Evolutionary conservation across 768 basidiomycete species (phyloP).

Genomic region (Daedalea quercina): DNA sequence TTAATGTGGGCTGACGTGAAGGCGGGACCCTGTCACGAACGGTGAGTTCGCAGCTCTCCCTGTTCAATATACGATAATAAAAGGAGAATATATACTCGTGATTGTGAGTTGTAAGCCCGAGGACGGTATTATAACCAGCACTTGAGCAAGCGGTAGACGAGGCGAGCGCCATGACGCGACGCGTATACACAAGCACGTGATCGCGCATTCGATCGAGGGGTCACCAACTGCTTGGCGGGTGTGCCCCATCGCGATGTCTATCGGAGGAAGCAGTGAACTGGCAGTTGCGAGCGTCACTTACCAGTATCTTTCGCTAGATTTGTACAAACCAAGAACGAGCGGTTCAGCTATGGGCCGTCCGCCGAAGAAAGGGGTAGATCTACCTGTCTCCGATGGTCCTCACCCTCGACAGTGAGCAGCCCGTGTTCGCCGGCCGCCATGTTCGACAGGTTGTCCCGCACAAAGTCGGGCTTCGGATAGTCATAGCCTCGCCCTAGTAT

Average conservation of each 20-base stretch:
- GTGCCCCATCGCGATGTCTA: conserved; percentile 3
- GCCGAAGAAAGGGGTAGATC: conserved; percentile 8
- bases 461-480: conserved; percentile 58
- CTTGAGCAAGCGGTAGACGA: too few relatives aligned
- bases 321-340: neutral
- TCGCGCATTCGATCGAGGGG: neutral
- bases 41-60: neutral
- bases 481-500: conserved; percentile 51
- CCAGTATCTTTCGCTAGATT: conserved; percentile 42
- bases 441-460: conserved; percentile 41
- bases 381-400: conserved; percentile 48
- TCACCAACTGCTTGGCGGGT: neutral
- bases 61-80: neutral
- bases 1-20: conserved; percentile 46
- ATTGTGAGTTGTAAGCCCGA: too few relatives aligned
- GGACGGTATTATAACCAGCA: too few relatives aligned
- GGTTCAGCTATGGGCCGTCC: neutral
- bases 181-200: neutral
- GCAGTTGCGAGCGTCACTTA: conserved; percentile 25
- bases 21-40: conserved; percentile 35
- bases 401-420: conserved; percentile 47
- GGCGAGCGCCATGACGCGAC: too few relatives aligned
- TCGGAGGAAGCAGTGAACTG: conserved; percentile 1
- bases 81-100: neutral
- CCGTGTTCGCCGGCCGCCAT: conserved; percentile 47